Evolutionary conservation across 257 asterid genomes (phyloP).

Genomic region (Nicotiana otophora): DNA sequence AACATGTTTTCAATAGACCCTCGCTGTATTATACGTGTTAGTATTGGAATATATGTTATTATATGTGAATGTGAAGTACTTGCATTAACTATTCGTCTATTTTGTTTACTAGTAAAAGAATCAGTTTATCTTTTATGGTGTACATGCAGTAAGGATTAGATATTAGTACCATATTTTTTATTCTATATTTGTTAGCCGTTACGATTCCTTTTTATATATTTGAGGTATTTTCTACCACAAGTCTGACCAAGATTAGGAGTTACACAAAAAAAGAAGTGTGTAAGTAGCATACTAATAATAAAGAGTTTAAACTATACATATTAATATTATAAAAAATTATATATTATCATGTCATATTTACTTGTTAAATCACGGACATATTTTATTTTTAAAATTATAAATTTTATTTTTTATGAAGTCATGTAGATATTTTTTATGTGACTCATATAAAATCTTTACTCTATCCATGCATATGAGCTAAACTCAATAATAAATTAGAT

Average conservation of each 20-base stretch:
- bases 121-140: not conserved
- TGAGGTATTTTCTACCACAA: not conserved
- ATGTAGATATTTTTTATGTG: not conserved
- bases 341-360: too few species aligned
- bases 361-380: too few species aligned
- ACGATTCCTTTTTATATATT: not conserved
- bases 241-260: not conserved
- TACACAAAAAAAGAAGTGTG: not conserved
- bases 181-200: not conserved
- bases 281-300: not conserved
- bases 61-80: not conserved
- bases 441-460: too few species aligned
- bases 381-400: not conserved
- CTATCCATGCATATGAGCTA: too few species aligned
- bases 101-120: not conserved
- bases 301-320: not conserved
- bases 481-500: not conserved
- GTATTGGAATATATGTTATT: not conserved
- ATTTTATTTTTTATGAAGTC: not conserved
- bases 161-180: not conserved
- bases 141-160: not conserved
- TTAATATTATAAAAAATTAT: not conserved
- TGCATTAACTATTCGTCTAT: constrained; percentile 1
- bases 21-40: too few species aligned
- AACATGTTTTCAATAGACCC: too few species aligned